A percentile compares a stretch with the other conserved stretches of the same genome.
Conservation (phyloP, 495 filamentous ascomycete species). For the Trichoderma reesei region DNA sequence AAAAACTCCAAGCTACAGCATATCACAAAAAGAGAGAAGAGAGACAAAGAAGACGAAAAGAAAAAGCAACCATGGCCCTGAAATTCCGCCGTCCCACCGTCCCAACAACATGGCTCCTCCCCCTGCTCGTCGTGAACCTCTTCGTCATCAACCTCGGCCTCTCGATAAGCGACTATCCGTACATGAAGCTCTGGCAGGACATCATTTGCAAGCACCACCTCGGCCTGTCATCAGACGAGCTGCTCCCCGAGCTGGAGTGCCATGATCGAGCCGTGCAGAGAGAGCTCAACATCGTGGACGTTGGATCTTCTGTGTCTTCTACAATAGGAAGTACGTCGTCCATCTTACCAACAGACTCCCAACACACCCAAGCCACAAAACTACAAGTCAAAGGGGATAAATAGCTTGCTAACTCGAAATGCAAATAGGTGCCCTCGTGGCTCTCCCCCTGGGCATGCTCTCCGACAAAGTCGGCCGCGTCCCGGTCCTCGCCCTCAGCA, state of each 20-base stretch:
- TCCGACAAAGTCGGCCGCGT: not conserved
- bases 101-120: not conserved
- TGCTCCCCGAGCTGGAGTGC: not conserved
- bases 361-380: too few relatives aligned
- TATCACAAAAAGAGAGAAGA: not conserved
- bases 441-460: not conserved
- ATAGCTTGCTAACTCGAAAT: not conserved
- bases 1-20: not conserved
- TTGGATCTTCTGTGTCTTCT: not conserved
- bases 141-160: conserved; percentile 5
- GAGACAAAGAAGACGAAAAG: not conserved
- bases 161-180: not conserved
- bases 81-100: not conserved
- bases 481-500: not conserved
- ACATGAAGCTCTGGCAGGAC: not conserved
- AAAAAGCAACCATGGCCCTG: not conserved
- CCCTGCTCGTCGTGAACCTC: not conserved
- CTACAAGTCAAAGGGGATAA: too few relatives aligned
- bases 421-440: not conserved
- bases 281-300: not conserved
- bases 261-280: not conserved
- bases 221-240: not conserved
- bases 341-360: too few relatives aligned
- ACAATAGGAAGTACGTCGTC: not conserved
- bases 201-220: not conserved